Percentiles rank a stretch among this genome's conserved stretches.
phyloP scores from a whole-genome alignment of 2,329 filamentous ascomycete genomes.

The Lachnellula arida region DNA sequence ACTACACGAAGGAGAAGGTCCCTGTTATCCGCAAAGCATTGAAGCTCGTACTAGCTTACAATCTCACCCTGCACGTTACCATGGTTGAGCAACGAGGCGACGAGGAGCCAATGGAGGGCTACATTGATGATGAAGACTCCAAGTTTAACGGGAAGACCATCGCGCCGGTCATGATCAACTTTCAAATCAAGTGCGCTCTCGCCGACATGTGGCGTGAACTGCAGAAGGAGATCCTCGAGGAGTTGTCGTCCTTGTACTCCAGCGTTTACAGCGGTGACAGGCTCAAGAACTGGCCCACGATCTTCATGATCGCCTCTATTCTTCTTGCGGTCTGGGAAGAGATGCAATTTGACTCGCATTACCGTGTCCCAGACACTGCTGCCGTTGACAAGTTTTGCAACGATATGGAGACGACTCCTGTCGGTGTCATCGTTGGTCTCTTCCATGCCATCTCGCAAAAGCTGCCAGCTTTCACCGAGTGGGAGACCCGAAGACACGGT shows the following conservation, averaged over 20 bases:
- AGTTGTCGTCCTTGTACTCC: conserved; percentile 89
- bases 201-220: conserved; percentile 98
- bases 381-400: conserved; percentile 91
- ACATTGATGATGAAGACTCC: conserved; percentile 80
- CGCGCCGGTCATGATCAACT: conserved; percentile 98
- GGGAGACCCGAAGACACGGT: conserved; percentile 89
- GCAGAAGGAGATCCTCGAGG: conserved; percentile 92
- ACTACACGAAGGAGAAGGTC: conserved; percentile 81
- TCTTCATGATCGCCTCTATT: conserved; percentile 94
- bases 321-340: conserved; percentile 94
- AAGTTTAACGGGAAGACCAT: conserved; percentile 87
- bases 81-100: conserved; percentile 86
- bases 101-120: conserved; percentile 71
- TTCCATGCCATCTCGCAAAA: conserved; percentile 99
- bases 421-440: conserved; percentile 91
- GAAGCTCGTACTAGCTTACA: conserved; percentile 93
- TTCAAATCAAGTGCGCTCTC: conserved; percentile 96
- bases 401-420: conserved; percentile 94
- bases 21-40: conserved; percentile 91
- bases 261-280: conserved; percentile 96
- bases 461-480: conserved; percentile 85
- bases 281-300: conserved; percentile 98
- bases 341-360: conserved; percentile 98
- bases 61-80: conserved; percentile 89
- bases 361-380: conserved; percentile 78